Evolutionary conservation across 306 rosid genomes (phyloP), one percentile per base, ranked within the genome.

Genomic region (Lathyrus oleraceus): DNA sequence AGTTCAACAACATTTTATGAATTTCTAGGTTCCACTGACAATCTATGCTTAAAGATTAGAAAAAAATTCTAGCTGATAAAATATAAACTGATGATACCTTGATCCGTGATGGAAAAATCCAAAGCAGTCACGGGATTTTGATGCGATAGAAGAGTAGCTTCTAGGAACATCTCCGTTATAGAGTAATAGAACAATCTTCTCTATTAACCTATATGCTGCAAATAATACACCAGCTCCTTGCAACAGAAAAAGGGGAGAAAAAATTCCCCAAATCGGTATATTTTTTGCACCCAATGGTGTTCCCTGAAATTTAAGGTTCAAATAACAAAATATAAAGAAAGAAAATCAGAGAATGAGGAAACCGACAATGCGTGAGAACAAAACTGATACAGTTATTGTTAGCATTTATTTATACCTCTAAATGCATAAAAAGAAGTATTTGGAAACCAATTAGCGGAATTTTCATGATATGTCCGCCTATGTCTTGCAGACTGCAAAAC

Each of bases 391-490:
- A 52, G 38, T 32, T 42, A 49, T 62, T 60, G 52, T 6, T 48
- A 59, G 62, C 21, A 59, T 49, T 7, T 35, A 30, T 30, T 4
- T 39, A 72, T 83, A 92, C 97, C 95, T 89, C 96, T 73, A 92
- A 81, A 73, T 70, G 91, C 95, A 92, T 86, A 72, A 92, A 86
- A 51, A 92, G 90, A 40, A 92, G 66, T 68, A 92, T 72, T 78
- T 92, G 96, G 83, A 87, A 92, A 78, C 48, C 57, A 64, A 92
- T 83, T 39, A 92, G 51, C 63, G 96, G 97, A 78, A 92, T 66
- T 82, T 92, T 92, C 92, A 92, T 93, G 48, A 90, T 71, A 81
- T 93, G 98, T 15, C 98, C 97, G 42, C 97, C 96, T 39, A 93
- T 79, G 75, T 90, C 94, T 79, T 87, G 97, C 61, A 85, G 77